Percentiles rank a stretch among this genome's conserved stretches.
Conservation (phyloP, 2,329 filamentous ascomycete genomes). For the Alternaria triticina region DNA sequence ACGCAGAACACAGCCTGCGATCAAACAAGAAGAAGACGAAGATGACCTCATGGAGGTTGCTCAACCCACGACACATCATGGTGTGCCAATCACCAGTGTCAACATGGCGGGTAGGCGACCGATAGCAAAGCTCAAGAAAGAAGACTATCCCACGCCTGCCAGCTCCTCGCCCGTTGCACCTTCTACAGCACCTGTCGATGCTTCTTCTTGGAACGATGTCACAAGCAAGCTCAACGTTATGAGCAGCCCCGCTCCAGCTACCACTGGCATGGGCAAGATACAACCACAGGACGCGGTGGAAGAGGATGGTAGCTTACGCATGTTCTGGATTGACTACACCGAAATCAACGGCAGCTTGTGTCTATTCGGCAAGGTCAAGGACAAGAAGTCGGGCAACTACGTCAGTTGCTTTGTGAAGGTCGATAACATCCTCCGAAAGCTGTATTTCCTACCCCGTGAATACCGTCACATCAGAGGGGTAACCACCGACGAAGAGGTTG, state of each 20-base stretch:
- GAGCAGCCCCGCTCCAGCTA: constrained; percentile 72
- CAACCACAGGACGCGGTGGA: constrained; percentile 87
- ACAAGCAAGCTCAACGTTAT: constrained; percentile 86
- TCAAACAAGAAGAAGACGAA: constrained; percentile 70
- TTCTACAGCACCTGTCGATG: constrained; percentile 65
- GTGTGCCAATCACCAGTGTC: constrained; percentile 72
- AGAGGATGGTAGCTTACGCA: constrained; percentile 85
- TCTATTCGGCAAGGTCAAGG: constrained; percentile 93
- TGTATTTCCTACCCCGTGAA: constrained; percentile 89
- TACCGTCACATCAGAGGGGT: constrained; percentile 64
- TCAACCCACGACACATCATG: constrained; percentile 69
- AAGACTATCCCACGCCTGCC: constrained; percentile 71
- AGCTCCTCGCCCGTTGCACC: constrained; percentile 77
- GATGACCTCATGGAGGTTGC: constrained; percentile 87
- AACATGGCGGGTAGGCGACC: constrained; percentile 85
- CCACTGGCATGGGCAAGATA: constrained; percentile 76
- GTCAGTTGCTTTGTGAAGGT: constrained; percentile 96
- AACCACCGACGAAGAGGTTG: constrained; percentile 77
- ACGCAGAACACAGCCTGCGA: constrained; percentile 65
- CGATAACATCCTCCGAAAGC: constrained; percentile 89
- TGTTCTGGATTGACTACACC: constrained; percentile 98
- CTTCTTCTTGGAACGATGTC: constrained; percentile 86
- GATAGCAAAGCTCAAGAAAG: constrained; percentile 73
- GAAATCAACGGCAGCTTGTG: constrained; percentile 91
- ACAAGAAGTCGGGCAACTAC: constrained; percentile 79